Percentiles rank a stretch among this genome's conserved stretches.
Conservation (phyloP, 164 flowering plant species). For the Amborella trichopoda region DNA sequence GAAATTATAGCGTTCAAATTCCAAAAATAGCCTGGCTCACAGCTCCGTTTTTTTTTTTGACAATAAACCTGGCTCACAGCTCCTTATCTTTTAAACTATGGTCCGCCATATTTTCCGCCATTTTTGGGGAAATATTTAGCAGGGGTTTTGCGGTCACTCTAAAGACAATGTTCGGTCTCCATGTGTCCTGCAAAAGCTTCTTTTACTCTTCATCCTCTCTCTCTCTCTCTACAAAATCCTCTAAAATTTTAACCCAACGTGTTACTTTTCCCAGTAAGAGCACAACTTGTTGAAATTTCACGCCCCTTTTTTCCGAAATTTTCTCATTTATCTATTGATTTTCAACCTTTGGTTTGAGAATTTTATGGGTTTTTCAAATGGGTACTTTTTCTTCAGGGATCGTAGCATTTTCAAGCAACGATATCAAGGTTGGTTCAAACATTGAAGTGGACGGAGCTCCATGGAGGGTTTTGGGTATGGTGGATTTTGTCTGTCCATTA, state of each 20-base stretch:
- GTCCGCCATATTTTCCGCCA: no score
- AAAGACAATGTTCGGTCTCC: no score
- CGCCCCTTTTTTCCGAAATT: background rate
- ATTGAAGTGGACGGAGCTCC: slow-evolving; percentile 87
- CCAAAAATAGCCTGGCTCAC: no score
- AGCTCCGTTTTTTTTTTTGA: no score
- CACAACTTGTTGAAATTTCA: background rate
- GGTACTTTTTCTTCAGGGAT: slow-evolving; percentile 30
- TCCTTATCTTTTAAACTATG: no score
- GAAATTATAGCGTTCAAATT: no score
- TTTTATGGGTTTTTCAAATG: background rate
- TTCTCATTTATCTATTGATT: background rate
- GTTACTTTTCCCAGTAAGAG: slow-evolving; percentile 26
- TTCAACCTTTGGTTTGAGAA: no score
- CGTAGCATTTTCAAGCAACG: slow-evolving; percentile 59
- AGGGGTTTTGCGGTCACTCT: no score
- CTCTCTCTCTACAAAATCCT: slow-evolving; percentile 16
- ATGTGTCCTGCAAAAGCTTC: no score
- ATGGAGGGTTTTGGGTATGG: slow-evolving; percentile 71
- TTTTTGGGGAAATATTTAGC: no score
- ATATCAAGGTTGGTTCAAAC: slow-evolving; percentile 73
- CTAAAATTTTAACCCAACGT: slow-evolving; percentile 9
- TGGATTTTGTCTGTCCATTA: no score
- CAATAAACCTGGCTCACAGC: no score
- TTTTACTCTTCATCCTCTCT: slow-evolving; percentile 8